These are phyloP conservation scores for Tolypocladium cylindrosporum DNA, from an alignment of 2,329 filamentous ascomycete species.

Conservation along the genomic window DNA sequence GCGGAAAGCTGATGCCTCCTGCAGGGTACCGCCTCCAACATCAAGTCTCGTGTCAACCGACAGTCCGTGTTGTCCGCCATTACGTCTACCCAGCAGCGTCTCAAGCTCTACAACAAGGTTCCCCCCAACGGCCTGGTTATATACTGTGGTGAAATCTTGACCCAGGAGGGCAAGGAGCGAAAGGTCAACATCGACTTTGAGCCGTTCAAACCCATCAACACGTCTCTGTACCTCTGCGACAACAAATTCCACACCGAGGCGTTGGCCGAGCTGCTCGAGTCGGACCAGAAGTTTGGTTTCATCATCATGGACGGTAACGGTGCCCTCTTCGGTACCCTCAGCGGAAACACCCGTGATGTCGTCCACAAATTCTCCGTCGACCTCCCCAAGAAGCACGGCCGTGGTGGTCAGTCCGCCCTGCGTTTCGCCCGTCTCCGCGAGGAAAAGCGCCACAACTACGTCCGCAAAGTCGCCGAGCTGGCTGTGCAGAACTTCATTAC, in stretches of 20 bases:
- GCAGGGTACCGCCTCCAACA: constrained; percentile 95
- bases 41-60: constrained; percentile 98
- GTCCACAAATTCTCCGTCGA: constrained; percentile 98
- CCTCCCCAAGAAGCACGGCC: constrained; percentile 98
- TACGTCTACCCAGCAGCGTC: constrained; percentile 95
- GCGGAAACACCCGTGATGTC: constrained; percentile 92
- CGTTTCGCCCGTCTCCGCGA: constrained; percentile 99
- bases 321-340: constrained; percentile 90
- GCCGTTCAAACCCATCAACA: constrained; percentile 99
- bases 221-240: constrained; percentile 97
- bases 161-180: constrained; percentile 93
- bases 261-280: constrained; percentile 91
- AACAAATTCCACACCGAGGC: constrained; percentile 99
- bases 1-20: constrained; percentile 9
- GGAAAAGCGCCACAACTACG: constrained; percentile 99
- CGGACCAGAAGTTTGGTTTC: constrained; percentile 98
- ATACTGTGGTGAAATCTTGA: constrained; percentile 99
- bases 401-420: constrained; percentile 98
- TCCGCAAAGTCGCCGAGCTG: constrained; percentile 95
- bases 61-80: constrained; percentile 97
- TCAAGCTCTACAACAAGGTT: constrained; percentile 99
- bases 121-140: constrained; percentile 95
- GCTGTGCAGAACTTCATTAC: constrained; percentile 99
- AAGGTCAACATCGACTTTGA: constrained; percentile 99
- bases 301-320: constrained; percentile 99